Evolutionary conservation across 2,329 filamentous ascomycete species (phyloP).

Genomic region (Trichoderma semiorbis): DNA sequence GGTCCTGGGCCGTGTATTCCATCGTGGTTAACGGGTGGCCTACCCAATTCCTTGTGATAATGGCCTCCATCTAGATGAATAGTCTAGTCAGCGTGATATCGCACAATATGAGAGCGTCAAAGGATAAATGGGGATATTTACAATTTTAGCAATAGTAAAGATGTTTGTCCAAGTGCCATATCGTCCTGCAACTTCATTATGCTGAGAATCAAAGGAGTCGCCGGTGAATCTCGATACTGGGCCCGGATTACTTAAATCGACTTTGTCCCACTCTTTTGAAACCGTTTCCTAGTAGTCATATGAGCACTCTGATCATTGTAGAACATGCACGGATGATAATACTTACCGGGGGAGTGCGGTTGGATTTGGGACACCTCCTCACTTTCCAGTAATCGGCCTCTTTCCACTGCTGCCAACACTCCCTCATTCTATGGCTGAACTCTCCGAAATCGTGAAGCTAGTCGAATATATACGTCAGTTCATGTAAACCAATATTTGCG

Average conservation of each 20-base stretch:
- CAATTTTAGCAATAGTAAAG: conserved; percentile 28
- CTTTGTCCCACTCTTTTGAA: conserved; percentile 25
- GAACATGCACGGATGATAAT: neutral
- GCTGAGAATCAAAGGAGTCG: conserved; percentile 16
- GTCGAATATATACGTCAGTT: neutral
- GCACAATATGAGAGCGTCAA: neutral
- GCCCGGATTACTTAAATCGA: conserved; percentile 1
- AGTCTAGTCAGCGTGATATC: neutral
- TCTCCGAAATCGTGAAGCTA: conserved; percentile 30
- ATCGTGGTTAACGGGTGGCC: conserved; percentile 16
- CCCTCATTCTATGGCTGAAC: conserved; percentile 24
- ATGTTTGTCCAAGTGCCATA: conserved; percentile 31
- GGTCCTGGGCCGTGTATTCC: neutral
- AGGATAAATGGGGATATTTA: conserved; percentile 15
- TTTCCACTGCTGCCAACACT: conserved; percentile 15
- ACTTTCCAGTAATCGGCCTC: conserved; percentile 21
- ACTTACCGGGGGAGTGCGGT: conserved; percentile 26
- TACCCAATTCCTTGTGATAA: conserved; percentile 23
- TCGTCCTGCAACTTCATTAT: conserved; percentile 25
- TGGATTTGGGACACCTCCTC: conserved; percentile 23
- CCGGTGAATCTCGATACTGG: conserved; percentile 17
- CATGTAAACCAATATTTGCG: neutral
- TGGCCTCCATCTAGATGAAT: conserved; percentile 26
- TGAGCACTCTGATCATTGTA: neutral
- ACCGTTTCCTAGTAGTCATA: conserved; percentile 25